These are phyloP conservation scores for Claviceps citrina DNA, from an alignment of 2,329 filamentous ascomycete genomes.

Conservation along the genomic window DNA sequence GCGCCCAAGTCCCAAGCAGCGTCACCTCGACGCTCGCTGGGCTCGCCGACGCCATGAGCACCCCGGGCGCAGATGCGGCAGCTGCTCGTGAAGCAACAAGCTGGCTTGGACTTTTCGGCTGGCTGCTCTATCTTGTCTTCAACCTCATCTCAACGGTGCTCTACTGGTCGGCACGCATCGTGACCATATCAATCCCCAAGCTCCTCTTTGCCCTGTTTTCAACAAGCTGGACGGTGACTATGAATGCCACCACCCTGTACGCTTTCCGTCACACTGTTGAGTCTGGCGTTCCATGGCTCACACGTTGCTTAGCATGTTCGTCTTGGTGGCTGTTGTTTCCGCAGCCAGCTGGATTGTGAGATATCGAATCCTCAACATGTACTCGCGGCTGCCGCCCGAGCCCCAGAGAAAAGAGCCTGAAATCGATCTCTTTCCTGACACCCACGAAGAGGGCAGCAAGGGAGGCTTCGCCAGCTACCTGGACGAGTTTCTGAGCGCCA, in stretches of 20 bases:
- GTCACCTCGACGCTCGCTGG: constrained; percentile 19
- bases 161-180: constrained; percentile 72
- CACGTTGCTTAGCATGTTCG: constrained; percentile 45
- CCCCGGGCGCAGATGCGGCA: constrained; percentile 16
- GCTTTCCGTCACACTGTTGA: constrained; percentile 14
- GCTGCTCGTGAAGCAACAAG: constrained; percentile 27
- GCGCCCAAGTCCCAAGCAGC: constrained; percentile 18
- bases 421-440: constrained; percentile 86
- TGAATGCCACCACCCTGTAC: constrained; percentile 94
- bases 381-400: constrained; percentile 81
- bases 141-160: constrained; percentile 41
- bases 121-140: constrained; percentile 38
- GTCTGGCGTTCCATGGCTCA: constrained; percentile 7
- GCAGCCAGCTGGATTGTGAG: constrained; percentile 84
- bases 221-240: constrained; percentile 87
- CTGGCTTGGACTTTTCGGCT: constrained; percentile 43
- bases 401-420: constrained; percentile 92
- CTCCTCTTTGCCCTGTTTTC: constrained; percentile 82
- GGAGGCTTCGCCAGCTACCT: constrained; percentile 88
- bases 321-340: constrained; percentile 62
- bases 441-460: constrained; percentile 78
- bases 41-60: constrained; percentile 23
- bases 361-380: constrained; percentile 95
- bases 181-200: constrained; percentile 77
- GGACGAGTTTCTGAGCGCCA: constrained; percentile 93